phyloP scores from a whole-genome alignment of 2,329 filamentous ascomycete species.

The Alternaria sp. region DNA sequence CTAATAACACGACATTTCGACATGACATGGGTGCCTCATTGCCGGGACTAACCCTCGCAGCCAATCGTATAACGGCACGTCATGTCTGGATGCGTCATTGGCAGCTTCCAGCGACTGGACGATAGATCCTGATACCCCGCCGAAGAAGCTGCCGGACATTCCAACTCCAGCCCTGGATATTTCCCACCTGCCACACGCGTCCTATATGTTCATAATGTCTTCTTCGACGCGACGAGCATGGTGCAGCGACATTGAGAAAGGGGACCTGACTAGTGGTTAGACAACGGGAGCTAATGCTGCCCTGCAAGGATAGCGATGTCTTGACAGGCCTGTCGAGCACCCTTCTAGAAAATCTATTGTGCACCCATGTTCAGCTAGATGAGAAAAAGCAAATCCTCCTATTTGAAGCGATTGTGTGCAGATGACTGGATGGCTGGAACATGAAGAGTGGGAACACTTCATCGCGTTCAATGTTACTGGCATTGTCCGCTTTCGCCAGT shows the following conservation, averaged over 20 bases:
- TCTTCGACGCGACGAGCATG: constrained; percentile 1
- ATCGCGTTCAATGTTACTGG: too few relatives aligned
- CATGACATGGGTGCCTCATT: neutral
- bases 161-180: neutral
- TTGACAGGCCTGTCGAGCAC: neutral
- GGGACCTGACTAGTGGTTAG: constrained; percentile 21
- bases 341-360: neutral
- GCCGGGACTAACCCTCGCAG: neutral
- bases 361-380: neutral
- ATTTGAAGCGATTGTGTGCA: neutral
- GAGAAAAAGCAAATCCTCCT: neutral
- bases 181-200: neutral
- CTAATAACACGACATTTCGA: neutral
- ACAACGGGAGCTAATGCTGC: constrained; percentile 21
- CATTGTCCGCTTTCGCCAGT: neutral
- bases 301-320: constrained; percentile 1
- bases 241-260: constrained; percentile 5
- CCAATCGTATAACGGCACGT: constrained; percentile 14
- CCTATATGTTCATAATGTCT: neutral
- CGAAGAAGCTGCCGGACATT: neutral
- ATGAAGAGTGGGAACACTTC: neutral
- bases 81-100: constrained; percentile 7
- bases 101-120: constrained; percentile 2
- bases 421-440: neutral
- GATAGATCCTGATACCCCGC: neutral